Conservation (phyloP, 495 filamentous ascomycete species). For the Bacidia rubella region DNA sequence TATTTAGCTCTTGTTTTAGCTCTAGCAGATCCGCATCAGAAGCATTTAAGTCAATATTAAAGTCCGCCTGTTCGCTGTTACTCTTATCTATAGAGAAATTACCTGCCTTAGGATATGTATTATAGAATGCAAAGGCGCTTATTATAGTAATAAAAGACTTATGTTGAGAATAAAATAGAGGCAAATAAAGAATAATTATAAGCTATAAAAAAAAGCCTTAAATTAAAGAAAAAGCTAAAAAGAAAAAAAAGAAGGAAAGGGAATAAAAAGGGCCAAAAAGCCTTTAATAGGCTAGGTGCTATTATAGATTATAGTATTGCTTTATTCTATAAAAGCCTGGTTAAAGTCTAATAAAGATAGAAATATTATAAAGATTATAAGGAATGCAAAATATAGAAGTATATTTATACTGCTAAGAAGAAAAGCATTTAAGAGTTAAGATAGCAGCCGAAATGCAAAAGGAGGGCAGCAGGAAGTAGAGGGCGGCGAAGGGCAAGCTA, state of each 20-base stretch:
- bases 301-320: not conserved
- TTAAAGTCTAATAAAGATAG: not conserved
- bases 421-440: no score
- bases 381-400: not conserved
- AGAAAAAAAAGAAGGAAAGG: constrained; percentile 2
- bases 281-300: not conserved
- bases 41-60: constrained; percentile 2
- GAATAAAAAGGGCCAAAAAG: not conserved
- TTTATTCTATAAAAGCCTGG: not conserved
- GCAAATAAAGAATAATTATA: not conserved
- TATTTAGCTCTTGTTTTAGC: constrained; percentile 16
- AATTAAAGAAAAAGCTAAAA: no score
- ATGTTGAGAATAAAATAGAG: not conserved
- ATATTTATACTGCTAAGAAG: no score
- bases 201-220: constrained; percentile 1
- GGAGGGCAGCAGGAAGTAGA: no score
- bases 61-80: constrained; percentile 14
- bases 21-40: constrained; percentile 4
- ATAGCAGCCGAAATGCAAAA: no score
- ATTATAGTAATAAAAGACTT: constrained; percentile 4
- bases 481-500: no score
- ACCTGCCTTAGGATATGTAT: constrained; percentile 12
- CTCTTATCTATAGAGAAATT: constrained; percentile 7
- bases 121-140: constrained; percentile 4
- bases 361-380: not conserved